Base-by-base conservation (phyloP, 805 yeast species). In the Isabelozyma gotoi region DNA sequence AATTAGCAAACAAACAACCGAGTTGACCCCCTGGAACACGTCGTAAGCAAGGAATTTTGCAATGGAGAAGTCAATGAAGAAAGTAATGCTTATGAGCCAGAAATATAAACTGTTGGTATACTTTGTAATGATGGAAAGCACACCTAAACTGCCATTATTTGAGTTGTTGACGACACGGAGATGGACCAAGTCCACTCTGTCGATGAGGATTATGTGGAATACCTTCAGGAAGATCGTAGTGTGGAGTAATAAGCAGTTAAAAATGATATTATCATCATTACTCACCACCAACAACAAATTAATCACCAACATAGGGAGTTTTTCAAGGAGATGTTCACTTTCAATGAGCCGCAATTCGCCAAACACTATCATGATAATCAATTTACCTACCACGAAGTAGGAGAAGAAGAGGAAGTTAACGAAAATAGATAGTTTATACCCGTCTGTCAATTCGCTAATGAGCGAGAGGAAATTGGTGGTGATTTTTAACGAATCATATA, bases 261-360 rank as follows among this genome's bases (percentile, higher is more conserved):
- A 48, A 61, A 85, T 63, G 40, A 88, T 59, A 43, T 85, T 74
- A 33, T 87, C 80, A 16, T 85, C 67, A 2, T 87, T 76, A 68
- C 81, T 74, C 84, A 86, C 40, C 79, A 73, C 59, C 81, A 75
- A 59, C 78, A 95, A 59, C 74, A 78, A 40, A 80, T 73, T 65
- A 44, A 69, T 48, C 19, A 60, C 52, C 36, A 57, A 65, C 21
- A 65, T 50, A 1, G 76, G 76, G 19, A 70, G 41, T 20, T 48
- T 56, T 34, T 70, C 76, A 3, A 63, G 49, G 33, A 71, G 49
- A 56, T 85, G 91, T 52, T 91, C 96, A 41, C 76, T 63, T 59
- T 92, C 99, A 27, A 86, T 74, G 12, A 81, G 64, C 44, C 96
- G 71, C 41, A 92, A 66, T 44, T 81, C 82, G 0, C 96, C 96